A percentile compares a stretch with the other conserved stretches of the same genome.
Conservation (phyloP, 768 basidiomycete genomes). For the Leucocoprinus sp. region DNA sequence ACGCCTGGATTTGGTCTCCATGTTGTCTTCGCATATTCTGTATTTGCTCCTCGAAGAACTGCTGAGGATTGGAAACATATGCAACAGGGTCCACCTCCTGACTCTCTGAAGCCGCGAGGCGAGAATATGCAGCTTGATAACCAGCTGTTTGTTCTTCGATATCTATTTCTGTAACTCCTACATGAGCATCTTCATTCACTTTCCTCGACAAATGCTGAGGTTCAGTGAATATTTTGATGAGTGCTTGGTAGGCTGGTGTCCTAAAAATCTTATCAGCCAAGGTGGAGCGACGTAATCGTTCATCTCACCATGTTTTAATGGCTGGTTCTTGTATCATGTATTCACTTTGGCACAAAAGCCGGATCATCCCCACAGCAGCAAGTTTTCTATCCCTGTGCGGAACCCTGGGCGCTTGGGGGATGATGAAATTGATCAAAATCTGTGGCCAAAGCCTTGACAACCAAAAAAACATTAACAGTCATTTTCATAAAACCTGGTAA, state of each 20-base stretch:
- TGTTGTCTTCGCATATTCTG: constrained; percentile 27
- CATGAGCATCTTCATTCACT: constrained; percentile 39
- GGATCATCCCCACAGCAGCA: constrained; percentile 70
- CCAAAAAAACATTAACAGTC: neutral
- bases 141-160: constrained; percentile 85
- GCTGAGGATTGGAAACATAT: constrained; percentile 48
- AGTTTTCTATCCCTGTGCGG: constrained; percentile 81
- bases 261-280: constrained; percentile 28
- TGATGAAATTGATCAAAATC: constrained; percentile 65
- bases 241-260: constrained; percentile 59
- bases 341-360: constrained; percentile 67
- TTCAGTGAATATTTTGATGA: constrained; percentile 71
- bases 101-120: constrained; percentile 74
- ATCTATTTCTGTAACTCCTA: constrained; percentile 70
- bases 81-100: constrained; percentile 51
- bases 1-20: constrained; percentile 27
- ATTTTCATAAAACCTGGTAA: neutral
- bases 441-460: constrained; percentile 61
- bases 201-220: constrained; percentile 56
- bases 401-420: constrained; percentile 76
- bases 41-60: constrained; percentile 42
- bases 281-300: neutral
- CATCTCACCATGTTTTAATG: constrained; percentile 54
- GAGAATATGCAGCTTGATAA: constrained; percentile 92
- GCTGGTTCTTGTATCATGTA: constrained; percentile 61